Conservation (phyloP, 202 grass and related monocot genomes). For the Digitaria exilis region DNA sequence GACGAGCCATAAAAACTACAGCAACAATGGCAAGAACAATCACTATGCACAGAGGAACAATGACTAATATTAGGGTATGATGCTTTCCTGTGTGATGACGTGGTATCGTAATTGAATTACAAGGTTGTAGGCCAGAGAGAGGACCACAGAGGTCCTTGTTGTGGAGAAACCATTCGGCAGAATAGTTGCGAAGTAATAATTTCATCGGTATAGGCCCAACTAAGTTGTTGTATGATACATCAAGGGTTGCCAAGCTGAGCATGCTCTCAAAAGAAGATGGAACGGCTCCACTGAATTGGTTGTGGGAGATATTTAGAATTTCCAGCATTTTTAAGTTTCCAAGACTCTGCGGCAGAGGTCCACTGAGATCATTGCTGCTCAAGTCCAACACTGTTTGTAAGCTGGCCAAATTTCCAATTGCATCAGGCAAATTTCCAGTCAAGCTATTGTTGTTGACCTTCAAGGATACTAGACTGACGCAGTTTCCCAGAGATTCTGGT, state of each 20-base stretch:
- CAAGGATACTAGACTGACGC: neutral
- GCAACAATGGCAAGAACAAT: too few species aligned
- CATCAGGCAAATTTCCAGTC: conserved; percentile 30
- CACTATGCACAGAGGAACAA: too few species aligned
- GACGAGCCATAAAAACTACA: neutral
- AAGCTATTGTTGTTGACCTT: conserved; percentile 22
- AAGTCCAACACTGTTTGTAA: conserved; percentile 33
- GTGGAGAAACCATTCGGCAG: neutral
- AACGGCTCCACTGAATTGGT: conserved; percentile 29
- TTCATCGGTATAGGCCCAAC: neutral
- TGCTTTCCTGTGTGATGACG: neutral
- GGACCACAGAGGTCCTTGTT: conserved; percentile 21
- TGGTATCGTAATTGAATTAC: neutral
- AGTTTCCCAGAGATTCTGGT: conserved; percentile 27
- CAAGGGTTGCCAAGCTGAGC: conserved; percentile 15
- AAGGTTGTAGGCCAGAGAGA: conserved; percentile 19
- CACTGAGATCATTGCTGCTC: conserved; percentile 31
- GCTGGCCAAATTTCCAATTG: conserved; percentile 24
- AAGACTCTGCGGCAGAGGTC: neutral
- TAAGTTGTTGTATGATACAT: conserved; percentile 4
- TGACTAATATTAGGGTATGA: neutral
- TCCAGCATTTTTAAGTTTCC: conserved; percentile 1
- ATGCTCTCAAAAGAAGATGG: conserved; percentile 21
- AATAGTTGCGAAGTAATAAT: too few species aligned
- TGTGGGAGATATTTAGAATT: conserved; percentile 47